Evolutionary conservation across 495 filamentous ascomycete species (phyloP).

Genomic region (Thozetella sp.): DNA sequence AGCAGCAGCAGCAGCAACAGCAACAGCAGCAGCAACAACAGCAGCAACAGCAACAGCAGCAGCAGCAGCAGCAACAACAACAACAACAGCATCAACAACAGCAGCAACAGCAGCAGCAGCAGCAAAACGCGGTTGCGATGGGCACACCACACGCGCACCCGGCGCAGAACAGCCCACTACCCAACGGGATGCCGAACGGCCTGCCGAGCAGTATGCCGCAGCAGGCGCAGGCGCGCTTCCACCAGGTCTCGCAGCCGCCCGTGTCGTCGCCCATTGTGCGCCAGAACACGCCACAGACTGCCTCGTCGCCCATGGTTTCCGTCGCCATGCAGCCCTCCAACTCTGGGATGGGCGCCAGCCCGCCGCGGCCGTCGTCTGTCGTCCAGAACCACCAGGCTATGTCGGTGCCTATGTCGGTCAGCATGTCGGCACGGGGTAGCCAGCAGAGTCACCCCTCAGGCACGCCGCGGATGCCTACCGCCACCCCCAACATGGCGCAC

Average conservation of each 20-base stretch:
- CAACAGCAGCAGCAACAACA: conserved; percentile 22
- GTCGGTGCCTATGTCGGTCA: conserved; percentile 61
- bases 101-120: conserved; percentile 32
- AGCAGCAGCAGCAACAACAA: conserved; percentile 14
- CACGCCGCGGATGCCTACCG: conserved; percentile 79
- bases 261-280: conserved; percentile 79
- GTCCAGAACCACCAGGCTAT: conserved; percentile 70
- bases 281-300: conserved; percentile 76
- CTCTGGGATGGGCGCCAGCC: conserved; percentile 78
- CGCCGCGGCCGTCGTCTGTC: conserved; percentile 75
- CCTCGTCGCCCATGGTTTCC: conserved; percentile 75
- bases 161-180: conserved; percentile 31
- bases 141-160: conserved; percentile 40
- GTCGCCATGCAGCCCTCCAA: conserved; percentile 81
- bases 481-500: conserved; percentile 77
- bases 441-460: conserved; percentile 77
- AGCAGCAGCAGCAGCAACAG: conserved; percentile 12
- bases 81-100: conserved; percentile 27
- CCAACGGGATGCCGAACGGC: conserved; percentile 32
- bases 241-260: conserved; percentile 65
- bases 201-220: conserved; percentile 46
- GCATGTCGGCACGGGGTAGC: conserved; percentile 77
- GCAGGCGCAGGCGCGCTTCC: conserved; percentile 58
- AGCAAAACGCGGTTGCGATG: conserved; percentile 25
- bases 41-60: conserved; percentile 22